A percentile compares a stretch with the other conserved stretches of the same genome.
Evolutionary conservation across 2,329 filamentous ascomycete genomes (phyloP).

Genomic region (Xylogone sp.): DNA sequence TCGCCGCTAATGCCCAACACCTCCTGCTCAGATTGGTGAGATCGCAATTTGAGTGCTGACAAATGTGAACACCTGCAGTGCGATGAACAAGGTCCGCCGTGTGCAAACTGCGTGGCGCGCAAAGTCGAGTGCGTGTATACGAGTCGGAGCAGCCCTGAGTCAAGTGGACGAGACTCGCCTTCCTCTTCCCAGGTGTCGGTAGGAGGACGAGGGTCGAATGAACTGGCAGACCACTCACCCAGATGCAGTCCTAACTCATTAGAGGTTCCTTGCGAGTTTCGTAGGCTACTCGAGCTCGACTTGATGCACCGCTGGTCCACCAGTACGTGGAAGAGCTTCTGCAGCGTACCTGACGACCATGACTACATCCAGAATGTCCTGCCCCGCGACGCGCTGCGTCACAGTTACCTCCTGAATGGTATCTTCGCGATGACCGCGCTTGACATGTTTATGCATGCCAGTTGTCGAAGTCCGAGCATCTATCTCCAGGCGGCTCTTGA

Average conservation of each 20-base stretch:
- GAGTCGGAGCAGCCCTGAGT: background rate
- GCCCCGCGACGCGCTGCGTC: slow-evolving; percentile 31
- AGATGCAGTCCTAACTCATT: background rate
- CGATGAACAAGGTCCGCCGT: slow-evolving; percentile 33
- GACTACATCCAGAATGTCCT: slow-evolving; percentile 31
- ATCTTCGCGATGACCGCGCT: slow-evolving; percentile 32
- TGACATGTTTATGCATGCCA: slow-evolving; percentile 25
- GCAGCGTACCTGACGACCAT: slow-evolving; percentile 33
- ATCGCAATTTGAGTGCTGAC: too few species aligned
- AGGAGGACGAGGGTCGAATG: background rate
- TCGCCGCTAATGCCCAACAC: too few species aligned
- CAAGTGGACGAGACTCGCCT: background rate
- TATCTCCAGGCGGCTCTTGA: slow-evolving; percentile 30
- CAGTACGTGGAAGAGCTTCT: slow-evolving; percentile 36
- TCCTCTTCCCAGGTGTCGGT: too few species aligned
- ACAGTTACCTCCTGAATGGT: slow-evolving; percentile 36
- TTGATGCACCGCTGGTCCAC: slow-evolving; percentile 49
- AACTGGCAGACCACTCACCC: background rate
- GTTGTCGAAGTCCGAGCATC: slow-evolving; percentile 13
- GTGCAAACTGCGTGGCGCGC: slow-evolving; percentile 29
- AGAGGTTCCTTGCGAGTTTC: slow-evolving; percentile 9
- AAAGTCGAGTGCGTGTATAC: slow-evolving; percentile 7
- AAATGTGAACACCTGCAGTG: too few species aligned
- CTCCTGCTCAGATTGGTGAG: too few species aligned
- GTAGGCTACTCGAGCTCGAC: slow-evolving; percentile 39